Evolutionary conservation across 2,329 filamentous ascomycete species (phyloP), one percentile per base, ranked within the genome.

Genomic region (Bipolaris bicolor): DNA sequence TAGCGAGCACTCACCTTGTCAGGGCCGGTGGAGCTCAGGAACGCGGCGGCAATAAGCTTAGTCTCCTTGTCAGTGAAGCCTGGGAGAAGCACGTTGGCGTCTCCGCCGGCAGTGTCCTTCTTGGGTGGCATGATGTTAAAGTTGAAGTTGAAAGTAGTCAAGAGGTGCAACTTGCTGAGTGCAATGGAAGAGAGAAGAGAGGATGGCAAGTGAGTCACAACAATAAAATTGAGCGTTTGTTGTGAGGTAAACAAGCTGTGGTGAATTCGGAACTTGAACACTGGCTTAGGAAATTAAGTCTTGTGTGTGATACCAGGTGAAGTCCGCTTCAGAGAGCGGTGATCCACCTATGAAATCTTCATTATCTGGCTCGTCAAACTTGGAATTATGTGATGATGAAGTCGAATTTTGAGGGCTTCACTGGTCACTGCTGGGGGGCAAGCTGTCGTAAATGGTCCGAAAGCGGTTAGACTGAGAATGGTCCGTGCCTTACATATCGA

Each of bases 31-130:
- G 59, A 61, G 33, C 67, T 62, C 9, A 76, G 10, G 57, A 69
- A 73, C 1, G 72, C 73, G 3, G 72, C 73, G 4, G 72, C 73
- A 2, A 76, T 49, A 1, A 75, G 48, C 52, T 67, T 67, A 16
- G 63, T 67, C 36, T 76, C 73, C 16, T 61, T 65, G 15, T 50
- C 48, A 3, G 66, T 59, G 50, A 72, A 72, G 16, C 69, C 70
- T 0, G 33, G 33, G 16, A 74, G 49, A 18, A 58, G 47, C 6
- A 31, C n/a, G 16, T 37, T 33, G 26, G 56, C 24, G 5, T 58
- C 53, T 18, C 16, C 58, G 7, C 37, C 56, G 0, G 43, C 18
- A 15, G 47, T 18, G 16, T 67, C 63, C 26, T 68, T 66, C 58
- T 73, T 73, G 29, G 71, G 67, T 24, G 71, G 62, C 69, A 72